These are phyloP conservation scores for Geoglossum glabrum DNA, from an alignment of 495 filamentous ascomycete species.

Conservation along the genomic window DNA sequence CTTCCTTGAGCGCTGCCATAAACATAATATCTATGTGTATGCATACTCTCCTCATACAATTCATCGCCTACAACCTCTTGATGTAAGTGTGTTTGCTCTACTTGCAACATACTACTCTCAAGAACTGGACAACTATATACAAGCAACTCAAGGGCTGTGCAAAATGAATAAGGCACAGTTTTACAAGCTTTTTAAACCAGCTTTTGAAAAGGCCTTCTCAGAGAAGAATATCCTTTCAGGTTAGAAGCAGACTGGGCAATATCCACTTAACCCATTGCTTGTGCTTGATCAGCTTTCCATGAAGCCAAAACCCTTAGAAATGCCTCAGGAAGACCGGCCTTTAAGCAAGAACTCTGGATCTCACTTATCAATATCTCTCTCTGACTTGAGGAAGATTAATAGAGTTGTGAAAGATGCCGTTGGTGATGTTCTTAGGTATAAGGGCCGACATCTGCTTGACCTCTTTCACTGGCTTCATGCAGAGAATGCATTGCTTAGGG, in stretches of 20 bases:
- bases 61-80: constrained; percentile 9
- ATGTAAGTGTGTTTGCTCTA: constrained; percentile 8
- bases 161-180: neutral
- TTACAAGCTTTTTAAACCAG: neutral
- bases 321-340: too few relatives aligned
- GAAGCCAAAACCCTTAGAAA: too few relatives aligned
- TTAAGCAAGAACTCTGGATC: too few relatives aligned
- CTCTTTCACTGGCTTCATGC: too few relatives aligned
- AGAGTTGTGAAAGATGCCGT: too few relatives aligned
- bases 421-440: too few relatives aligned
- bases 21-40: constrained; percentile 6
- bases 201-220: neutral
- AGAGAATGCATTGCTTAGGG: too few relatives aligned
- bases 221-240: neutral
- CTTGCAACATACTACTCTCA: constrained; percentile 3
- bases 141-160: neutral
- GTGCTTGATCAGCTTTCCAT: too few relatives aligned
- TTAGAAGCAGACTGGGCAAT: neutral
- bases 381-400: too few relatives aligned
- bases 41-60: constrained; percentile 9
- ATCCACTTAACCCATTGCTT: neutral
- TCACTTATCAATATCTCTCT: too few relatives aligned
- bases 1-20: constrained; percentile 9
- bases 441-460: too few relatives aligned
- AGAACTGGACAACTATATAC: neutral